A percentile compares a stretch with the other conserved stretches of the same genome.
Conservation (phyloP, 208 protist genomes). For the Sergeia podlipaevii region DNA sequence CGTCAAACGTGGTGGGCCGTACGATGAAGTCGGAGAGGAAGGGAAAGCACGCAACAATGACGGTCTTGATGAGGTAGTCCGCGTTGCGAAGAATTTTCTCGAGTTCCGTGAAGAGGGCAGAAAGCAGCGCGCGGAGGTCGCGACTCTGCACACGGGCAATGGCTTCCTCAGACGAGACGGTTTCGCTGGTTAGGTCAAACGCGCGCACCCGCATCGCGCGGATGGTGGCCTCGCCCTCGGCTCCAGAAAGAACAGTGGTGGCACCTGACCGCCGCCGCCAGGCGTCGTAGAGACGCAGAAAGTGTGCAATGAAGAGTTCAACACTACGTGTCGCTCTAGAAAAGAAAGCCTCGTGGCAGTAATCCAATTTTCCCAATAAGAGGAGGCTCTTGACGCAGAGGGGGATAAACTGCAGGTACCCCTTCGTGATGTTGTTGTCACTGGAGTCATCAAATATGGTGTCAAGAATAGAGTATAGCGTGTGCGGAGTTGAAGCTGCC, state of each 20-base stretch:
- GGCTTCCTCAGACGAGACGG: slow-evolving; percentile 71
- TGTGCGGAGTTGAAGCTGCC: slow-evolving; percentile 10
- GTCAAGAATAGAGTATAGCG: slow-evolving; percentile 36
- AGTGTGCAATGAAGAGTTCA: slow-evolving; percentile 66
- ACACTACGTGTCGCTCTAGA: slow-evolving; percentile 51
- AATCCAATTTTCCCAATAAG: slow-evolving; percentile 51
- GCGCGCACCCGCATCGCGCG: slow-evolving; percentile 51
- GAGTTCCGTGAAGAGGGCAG: slow-evolving; percentile 70
- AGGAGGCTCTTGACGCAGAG: slow-evolving; percentile 68
- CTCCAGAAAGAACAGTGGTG: slow-evolving; percentile 18
- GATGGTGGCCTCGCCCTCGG: slow-evolving; percentile 39
- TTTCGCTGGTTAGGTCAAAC: slow-evolving; percentile 46
- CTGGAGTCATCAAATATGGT: slow-evolving; percentile 56
- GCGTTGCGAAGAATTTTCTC: slow-evolving; percentile 83
- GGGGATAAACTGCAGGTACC: slow-evolving; percentile 74
- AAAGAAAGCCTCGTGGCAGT: slow-evolving; percentile 75
- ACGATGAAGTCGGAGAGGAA: slow-evolving; percentile 57
- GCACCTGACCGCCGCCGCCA: slow-evolving; percentile 52
- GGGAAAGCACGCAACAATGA: slow-evolving; percentile 61
- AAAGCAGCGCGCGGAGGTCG: slow-evolving; percentile 60
- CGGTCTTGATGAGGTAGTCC: slow-evolving; percentile 65
- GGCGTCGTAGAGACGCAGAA: slow-evolving; percentile 68
- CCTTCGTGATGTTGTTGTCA: slow-evolving; percentile 30
- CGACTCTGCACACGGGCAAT: slow-evolving; percentile 52
- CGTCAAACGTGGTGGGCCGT: slow-evolving; percentile 35